Conservation (phyloP, 306 rosid species). For the Pyrus pyrifolia region DNA sequence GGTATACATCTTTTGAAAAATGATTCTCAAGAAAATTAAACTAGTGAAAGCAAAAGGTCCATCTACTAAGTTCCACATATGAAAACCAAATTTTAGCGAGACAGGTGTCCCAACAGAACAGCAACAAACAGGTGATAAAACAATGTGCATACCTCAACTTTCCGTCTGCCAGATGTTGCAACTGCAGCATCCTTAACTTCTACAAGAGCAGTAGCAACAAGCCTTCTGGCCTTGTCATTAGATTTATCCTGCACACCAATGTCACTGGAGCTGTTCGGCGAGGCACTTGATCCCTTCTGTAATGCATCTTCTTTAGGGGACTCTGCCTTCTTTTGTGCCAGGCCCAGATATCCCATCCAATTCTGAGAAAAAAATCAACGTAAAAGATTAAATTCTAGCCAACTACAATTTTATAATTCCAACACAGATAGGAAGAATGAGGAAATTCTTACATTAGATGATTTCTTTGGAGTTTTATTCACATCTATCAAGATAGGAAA, state of each 20-base stretch:
- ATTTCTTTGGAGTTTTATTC: conserved; percentile 47
- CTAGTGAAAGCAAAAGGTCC: background rate
- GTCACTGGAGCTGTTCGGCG: conserved; percentile 40
- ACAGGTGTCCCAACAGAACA: background rate
- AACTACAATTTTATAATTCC: background rate
- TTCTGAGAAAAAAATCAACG: conserved; percentile 36
- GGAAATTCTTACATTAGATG: conserved; percentile 57
- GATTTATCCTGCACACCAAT: conserved; percentile 47
- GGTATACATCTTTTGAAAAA: background rate
- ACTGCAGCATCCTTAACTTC: conserved; percentile 45
- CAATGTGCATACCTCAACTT: conserved; percentile 57
- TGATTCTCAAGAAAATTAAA: background rate
- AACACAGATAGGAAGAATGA: background rate
- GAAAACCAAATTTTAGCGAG: background rate
- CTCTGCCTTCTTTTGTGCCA: conserved; percentile 50
- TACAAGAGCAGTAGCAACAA: conserved; percentile 87
- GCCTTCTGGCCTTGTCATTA: conserved; percentile 56
- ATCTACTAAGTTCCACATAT: background rate
- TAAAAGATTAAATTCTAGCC: conserved; percentile 20
- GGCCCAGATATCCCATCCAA: conserved; percentile 76
- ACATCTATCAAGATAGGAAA: conserved; percentile 35
- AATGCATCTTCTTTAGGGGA: conserved; percentile 29
- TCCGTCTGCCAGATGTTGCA: conserved; percentile 54
- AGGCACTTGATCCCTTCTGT: conserved; percentile 23
- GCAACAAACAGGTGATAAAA: background rate